Conservation (phyloP, 305 asterid species). For the Nicotiana rustica region DNA sequence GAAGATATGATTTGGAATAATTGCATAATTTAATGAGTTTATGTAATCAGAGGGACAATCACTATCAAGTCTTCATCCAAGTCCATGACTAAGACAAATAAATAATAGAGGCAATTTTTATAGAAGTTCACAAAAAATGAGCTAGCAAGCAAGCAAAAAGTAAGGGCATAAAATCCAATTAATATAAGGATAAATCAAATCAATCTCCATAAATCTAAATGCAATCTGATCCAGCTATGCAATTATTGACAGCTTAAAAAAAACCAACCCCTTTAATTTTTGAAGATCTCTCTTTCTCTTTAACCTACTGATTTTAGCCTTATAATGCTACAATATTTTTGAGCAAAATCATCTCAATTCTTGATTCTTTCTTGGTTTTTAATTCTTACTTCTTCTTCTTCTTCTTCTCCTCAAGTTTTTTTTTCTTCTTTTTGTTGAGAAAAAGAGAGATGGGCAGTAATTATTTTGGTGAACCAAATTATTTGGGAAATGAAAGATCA, state of each 20-base stretch:
- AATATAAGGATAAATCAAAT: conserved; percentile 40
- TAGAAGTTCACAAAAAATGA: conserved; percentile 50
- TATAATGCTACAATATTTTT: conserved; percentile 33
- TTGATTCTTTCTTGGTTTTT: conserved; percentile 3
- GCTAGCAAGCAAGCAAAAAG: conserved; percentile 27
- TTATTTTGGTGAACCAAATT: conserved; percentile 62
- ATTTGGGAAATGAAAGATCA: conserved; percentile 52
- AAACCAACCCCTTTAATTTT: conserved; percentile 43
- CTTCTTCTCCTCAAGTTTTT: not conserved
- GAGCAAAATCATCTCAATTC: conserved; percentile 22
- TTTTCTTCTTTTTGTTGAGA: not conserved
- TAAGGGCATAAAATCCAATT: conserved; percentile 44
- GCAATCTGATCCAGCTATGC: conserved; percentile 92
- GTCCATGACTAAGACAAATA: conserved; percentile 45
- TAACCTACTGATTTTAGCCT: conserved; percentile 23
- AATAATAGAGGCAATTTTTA: conserved; percentile 41
- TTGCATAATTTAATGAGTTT: conserved; percentile 48
- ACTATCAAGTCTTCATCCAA: conserved; percentile 43
- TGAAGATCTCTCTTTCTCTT: conserved; percentile 55
- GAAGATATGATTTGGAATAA: conserved; percentile 39
- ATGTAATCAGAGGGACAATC: conserved; percentile 58
- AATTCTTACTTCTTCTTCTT: not conserved
- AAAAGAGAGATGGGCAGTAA: conserved; percentile 67
- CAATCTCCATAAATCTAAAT: conserved; percentile 68
- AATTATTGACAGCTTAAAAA: conserved; percentile 60